Conservation (phyloP, 257 asterid species). For the Salvia rosmarinus region DNA sequence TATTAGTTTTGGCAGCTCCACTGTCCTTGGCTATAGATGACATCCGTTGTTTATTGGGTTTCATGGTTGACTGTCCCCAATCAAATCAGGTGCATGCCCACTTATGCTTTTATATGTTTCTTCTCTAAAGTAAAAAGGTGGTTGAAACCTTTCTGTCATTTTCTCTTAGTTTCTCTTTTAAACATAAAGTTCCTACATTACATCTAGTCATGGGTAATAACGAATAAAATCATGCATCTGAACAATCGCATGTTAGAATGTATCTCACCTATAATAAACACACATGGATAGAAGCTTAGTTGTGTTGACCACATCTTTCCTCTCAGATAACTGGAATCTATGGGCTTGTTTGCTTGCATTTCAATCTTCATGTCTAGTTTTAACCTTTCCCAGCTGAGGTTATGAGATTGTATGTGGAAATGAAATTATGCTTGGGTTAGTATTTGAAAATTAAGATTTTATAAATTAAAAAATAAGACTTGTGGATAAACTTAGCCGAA, state of each 20-base stretch:
- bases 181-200: slow-evolving; percentile 9
- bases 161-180: slow-evolving; percentile 11
- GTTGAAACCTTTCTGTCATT: slow-evolving; percentile 11
- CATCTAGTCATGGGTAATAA: slow-evolving; percentile 20
- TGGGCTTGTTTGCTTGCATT: background rate
- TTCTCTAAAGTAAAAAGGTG: slow-evolving; percentile 22
- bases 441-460: background rate
- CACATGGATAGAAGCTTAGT: slow-evolving; percentile 21
- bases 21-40: slow-evolving; percentile 78
- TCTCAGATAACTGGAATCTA: background rate
- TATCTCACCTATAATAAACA: background rate
- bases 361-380: background rate
- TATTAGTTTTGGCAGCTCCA: slow-evolving; percentile 87
- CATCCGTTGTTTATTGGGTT: slow-evolving; percentile 88
- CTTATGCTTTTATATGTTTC: slow-evolving; percentile 7
- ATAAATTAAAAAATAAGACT: background rate
- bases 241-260: slow-evolving; percentile 17
- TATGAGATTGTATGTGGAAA: background rate
- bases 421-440: slow-evolving; percentile 1
- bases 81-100: slow-evolving; percentile 78
- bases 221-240: background rate
- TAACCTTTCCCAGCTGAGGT: background rate
- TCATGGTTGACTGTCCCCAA: slow-evolving; percentile 97
- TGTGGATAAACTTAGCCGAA: no score
- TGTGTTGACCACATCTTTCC: slow-evolving; percentile 16